These are phyloP conservation scores for Fusarium scirpi DNA, from an alignment of 2,329 filamentous ascomycete species.

Conservation along the genomic window DNA sequence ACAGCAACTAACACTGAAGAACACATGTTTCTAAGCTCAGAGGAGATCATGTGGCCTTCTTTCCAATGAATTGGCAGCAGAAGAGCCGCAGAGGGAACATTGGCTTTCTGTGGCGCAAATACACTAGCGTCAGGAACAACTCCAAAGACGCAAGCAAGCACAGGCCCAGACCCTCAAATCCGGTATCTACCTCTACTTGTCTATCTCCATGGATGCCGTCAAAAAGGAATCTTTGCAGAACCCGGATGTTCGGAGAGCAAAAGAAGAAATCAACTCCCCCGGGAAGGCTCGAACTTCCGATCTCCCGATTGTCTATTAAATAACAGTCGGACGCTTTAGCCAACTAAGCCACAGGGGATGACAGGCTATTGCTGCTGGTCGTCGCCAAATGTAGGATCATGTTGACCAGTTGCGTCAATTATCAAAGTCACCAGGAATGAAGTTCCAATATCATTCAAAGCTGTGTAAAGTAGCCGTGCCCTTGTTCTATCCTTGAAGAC, in stretches of 20 bases:
- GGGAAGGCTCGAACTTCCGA: constrained; percentile 49
- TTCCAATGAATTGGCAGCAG: neutral
- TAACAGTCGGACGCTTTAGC: constrained; percentile 39
- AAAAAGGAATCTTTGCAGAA: neutral
- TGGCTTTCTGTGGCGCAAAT: neutral
- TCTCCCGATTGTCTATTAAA: constrained; percentile 43
- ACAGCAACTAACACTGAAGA: neutral
- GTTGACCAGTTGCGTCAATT: neutral
- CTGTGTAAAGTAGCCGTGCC: neutral
- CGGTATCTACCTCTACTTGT: neutral
- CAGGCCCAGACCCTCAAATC: neutral
- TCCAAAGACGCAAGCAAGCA: neutral
- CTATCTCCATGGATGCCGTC: too few relatives aligned
- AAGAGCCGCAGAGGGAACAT: neutral
- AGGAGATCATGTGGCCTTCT: neutral
- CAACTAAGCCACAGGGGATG: constrained; percentile 9
- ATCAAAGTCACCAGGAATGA: neutral
- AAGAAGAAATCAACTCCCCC: constrained; percentile 33
- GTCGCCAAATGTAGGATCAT: neutral
- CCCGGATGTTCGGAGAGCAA: neutral
- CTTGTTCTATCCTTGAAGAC: neutral
- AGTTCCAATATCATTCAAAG: neutral
- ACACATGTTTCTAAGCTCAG: neutral
- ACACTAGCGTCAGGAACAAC: neutral
- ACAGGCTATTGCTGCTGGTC: neutral